Base-by-base conservation (phyloP, 352 stramenopile genomes). In the Phytophthora foliorum region DNA sequence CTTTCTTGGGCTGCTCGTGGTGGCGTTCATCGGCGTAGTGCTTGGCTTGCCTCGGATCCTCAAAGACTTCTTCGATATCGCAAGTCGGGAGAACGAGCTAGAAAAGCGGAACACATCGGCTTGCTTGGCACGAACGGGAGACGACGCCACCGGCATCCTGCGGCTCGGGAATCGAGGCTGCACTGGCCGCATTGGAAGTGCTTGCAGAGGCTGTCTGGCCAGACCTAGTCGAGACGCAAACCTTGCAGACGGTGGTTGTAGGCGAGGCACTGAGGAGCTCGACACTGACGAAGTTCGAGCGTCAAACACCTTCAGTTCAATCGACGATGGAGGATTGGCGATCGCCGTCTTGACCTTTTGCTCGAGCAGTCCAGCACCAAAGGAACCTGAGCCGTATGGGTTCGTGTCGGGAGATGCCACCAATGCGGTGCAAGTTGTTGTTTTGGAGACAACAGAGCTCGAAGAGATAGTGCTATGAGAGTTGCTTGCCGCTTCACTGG, bases 351-450 rank as follows among this genome's bases (percentile, higher is more conserved):
- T 75, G 34, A 88, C 75, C n/a, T 77, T 78, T 34, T 86, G 65
- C 41, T 93, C 84, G 7, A 93, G 61, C 3, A 88, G 63, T 11
- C 83, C 81, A 17, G 74, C 60, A 22, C 80, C 84, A 52, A 88
- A 92, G 4, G 84, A 74, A 11, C 80, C 81, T 5, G 76, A 63
- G n/a, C 81, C 83, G 57, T 91, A 93, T 10, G 83, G 85, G 54
- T 89, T 80, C 8, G 70, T 74, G 38, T 91, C 78, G 0, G 77
- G 80, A 2, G 62, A 66, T 36, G 85, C 83, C n/a, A 90, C 67
- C 42, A 93, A 51, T 10, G 29, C 17, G 10, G 46, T 14, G 13
- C 22, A 19, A 46, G 57, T n/a, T 16, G 7, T 11, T 5, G 41
- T 54, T 9, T 42, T 45, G n/a, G n/a, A 41, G 29, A 22, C 4